These are phyloP conservation scores for Terana coerulea DNA, from an alignment of 768 basidiomycete genomes.

Conservation along the genomic window DNA sequence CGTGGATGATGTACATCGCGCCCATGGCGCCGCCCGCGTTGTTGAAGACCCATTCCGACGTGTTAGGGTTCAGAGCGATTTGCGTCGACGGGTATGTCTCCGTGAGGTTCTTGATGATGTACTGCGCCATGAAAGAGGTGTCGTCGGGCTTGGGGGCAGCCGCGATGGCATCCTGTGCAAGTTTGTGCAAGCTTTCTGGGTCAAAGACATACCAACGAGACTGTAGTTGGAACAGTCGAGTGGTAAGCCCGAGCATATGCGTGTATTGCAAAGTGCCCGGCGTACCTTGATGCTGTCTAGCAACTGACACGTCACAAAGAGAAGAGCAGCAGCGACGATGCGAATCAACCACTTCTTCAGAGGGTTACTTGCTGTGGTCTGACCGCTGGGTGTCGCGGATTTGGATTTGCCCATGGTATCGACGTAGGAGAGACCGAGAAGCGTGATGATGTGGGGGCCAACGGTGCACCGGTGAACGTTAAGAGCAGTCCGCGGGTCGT, in stretches of 20 bases:
- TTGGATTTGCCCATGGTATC: slow-evolving; percentile 12
- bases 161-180: slow-evolving; percentile 72
- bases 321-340: slow-evolving; percentile 21
- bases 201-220: slow-evolving; percentile 87
- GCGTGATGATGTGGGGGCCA: too few species aligned
- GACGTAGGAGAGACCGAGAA: too few species aligned
- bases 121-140: slow-evolving; percentile 68
- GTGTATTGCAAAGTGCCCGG: background rate
- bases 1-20: slow-evolving; percentile 96
- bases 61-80: slow-evolving; percentile 51
- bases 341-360: slow-evolving; percentile 33
- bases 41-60: slow-evolving; percentile 90
- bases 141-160: slow-evolving; percentile 49
- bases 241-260: too few species aligned
- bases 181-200: slow-evolving; percentile 63
- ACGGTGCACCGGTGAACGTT: too few species aligned
- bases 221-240: slow-evolving; percentile 37
- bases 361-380: background rate
- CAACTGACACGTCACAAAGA: slow-evolving; percentile 40
- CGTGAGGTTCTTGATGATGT: slow-evolving; percentile 81
- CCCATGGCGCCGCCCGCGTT: slow-evolving; percentile 99
- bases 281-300: slow-evolving; percentile 65
- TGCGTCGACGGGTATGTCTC: slow-evolving; percentile 58
- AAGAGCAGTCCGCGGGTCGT: too few species aligned
- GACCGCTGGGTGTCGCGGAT: background rate